These are phyloP conservation scores for Graphilbum fragrans DNA, from an alignment of 2,329 filamentous ascomycete genomes.

Conservation along the genomic window DNA sequence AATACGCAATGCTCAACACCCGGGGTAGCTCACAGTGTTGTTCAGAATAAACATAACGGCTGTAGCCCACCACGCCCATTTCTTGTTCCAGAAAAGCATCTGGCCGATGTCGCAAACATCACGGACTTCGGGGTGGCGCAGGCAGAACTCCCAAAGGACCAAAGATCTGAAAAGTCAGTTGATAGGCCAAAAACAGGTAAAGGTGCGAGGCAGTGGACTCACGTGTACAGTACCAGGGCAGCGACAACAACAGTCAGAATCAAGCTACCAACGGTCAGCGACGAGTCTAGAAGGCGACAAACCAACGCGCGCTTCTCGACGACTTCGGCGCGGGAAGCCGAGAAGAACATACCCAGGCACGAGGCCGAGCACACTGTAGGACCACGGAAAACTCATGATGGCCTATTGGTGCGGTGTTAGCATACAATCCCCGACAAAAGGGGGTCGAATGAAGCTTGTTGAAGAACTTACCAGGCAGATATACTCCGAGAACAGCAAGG, in stretches of 20 bases:
- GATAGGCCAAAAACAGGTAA: slow-evolving; percentile 26
- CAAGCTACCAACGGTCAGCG: slow-evolving; percentile 27
- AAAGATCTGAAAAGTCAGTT: slow-evolving; percentile 46
- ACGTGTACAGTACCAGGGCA: slow-evolving; percentile 72
- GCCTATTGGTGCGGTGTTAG: slow-evolving; percentile 21
- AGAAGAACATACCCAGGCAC: slow-evolving; percentile 50
- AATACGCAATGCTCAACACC: too few relatives aligned
- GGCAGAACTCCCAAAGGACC: slow-evolving; percentile 67
- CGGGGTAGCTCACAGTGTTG: slow-evolving; percentile 46
- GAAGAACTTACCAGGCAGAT: slow-evolving; percentile 59
- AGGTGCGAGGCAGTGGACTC: slow-evolving; percentile 37
- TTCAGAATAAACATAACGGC: slow-evolving; percentile 87
- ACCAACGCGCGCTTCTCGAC: too few relatives aligned
- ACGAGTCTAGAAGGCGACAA: too few relatives aligned
- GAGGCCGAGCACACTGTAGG: slow-evolving; percentile 75
- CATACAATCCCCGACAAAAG: neutral
- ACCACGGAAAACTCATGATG: slow-evolving; percentile 95
- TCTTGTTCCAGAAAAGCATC: slow-evolving; percentile 80
- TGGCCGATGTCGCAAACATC: slow-evolving; percentile 95
- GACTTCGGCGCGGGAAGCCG: too few relatives aligned
- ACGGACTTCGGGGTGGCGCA: slow-evolving; percentile 79
- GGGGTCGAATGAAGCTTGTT: too few relatives aligned
- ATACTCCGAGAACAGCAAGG: slow-evolving; percentile 85
- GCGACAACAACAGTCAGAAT: slow-evolving; percentile 75
- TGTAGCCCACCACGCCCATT: slow-evolving; percentile 55